Base-by-base conservation (phyloP, 768 basidiomycete genomes). In the Russula sp. region DNA sequence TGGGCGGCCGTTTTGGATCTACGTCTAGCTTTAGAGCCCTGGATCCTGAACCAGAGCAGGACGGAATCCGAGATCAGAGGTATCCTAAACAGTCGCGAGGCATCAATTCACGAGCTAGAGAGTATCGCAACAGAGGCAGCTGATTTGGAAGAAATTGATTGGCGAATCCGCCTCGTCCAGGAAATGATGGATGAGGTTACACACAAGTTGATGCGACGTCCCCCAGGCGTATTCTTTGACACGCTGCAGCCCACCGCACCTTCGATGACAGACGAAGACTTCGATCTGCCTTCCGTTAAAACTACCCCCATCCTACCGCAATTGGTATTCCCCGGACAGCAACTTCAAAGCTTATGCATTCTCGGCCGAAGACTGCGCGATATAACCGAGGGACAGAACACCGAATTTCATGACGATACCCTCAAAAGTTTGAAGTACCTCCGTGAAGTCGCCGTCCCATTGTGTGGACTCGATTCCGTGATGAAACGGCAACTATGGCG, bases 401-500 rank as follows among this genome's bases (percentile, higher is more conserved):
- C n/a, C 34, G 30, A 51, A 30, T 7, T 0, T 11, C 1, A 48
- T n/a, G 11, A 49, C 5, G 48, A 49, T 5, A 24, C 22, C 11
- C 48, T 24, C 48, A 24, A 14, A 49, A 49, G 3, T 24, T 49
- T 22, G 48, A 11, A 49, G 48, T 53, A 44, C 32, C 30, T 64
- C 42, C 13, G 42, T 26, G 24, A 13, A 8, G 46, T 34, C 34
- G 32, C n/a, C 38, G 8, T 53, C n/a, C 11, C 3, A 28, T 28
- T 58, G 2, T 34, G 42, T 0, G 16, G 16, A 18, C 26, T 34
- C 44, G 26, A 57, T 20, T 16, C 40, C 36, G 16, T 40, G 24
- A 50, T 62, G 61, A 26, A 18, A 18, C 46, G 48, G 20, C 61
- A 62, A 11, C 8, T 57, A 5, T 62, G 48, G 55, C 61, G 61